Evolutionary conservation across 805 yeast genomes (phyloP), one percentile per base, ranked within the genome.

Genomic region (Lachancea cidri): DNA sequence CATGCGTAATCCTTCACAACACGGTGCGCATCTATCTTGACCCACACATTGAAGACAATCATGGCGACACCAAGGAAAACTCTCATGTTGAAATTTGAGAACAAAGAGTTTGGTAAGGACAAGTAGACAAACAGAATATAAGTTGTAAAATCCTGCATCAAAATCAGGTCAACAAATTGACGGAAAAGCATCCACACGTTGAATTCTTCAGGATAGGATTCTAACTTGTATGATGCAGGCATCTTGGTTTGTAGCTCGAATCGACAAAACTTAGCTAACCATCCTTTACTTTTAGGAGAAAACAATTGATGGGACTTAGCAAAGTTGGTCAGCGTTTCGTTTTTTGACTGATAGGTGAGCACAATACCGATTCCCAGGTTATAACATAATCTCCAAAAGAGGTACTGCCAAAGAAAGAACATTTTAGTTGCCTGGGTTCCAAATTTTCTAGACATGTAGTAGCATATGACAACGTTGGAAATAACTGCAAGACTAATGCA

Each of bases 1-100:
- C 95, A 86, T 8, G 95, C 95, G 58, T 80, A 86, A 57, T 86
- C 95, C 60, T 86, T 85, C 44, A 86, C 88, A 15, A 86, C 88
- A 49, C 88, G 74, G 60, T 86, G 95, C 25, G 95, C 95, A 60
- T 86, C 89, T 17, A 85, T 65, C 59, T 86, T 86, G 35, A 86
- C 95, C 88, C 93, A 83, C 20, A 83, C 68, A 56, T 86, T 86
- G 67, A 86, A 83, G 15, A 83, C 44, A 45, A 85, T 78, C 51
- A 86, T 71, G 4, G 66, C 47, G 1, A 71, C 51, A n/a, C 95
- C 95, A 13, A 79, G 62, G 1, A 66, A 40, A 57, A 84, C 66
- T 53, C 88, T 71, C 25, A 75, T 60, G 43, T 65, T 60, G 22
- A 54, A 55, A 24, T 56, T 54, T 7, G 74, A 58, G 17, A 76